phyloP scores from a whole-genome alignment of 164 flowering plant genomes.

The Santalum album region DNA sequence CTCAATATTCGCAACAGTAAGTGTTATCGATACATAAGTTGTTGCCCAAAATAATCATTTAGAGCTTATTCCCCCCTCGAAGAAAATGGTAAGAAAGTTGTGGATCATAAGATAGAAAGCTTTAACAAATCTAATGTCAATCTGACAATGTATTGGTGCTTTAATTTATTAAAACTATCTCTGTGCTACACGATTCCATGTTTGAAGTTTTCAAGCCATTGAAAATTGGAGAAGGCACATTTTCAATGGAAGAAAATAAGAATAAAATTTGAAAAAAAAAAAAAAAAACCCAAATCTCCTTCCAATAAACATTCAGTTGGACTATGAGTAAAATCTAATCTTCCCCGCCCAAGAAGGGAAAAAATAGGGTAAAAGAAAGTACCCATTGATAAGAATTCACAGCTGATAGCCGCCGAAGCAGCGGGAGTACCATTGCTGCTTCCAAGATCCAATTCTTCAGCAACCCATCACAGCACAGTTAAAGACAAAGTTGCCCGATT shows the following conservation, averaged over 20 bases:
- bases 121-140: too few species aligned
- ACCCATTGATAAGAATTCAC: constrained; percentile 29
- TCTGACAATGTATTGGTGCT: constrained; percentile 19
- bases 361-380: constrained; percentile 17
- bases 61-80: too few species aligned
- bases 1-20: too few species aligned
- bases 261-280: too few species aligned
- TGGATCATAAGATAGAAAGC: constrained; percentile 16
- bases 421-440: too few species aligned
- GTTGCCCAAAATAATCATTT: too few species aligned
- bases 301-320: constrained; percentile 15
- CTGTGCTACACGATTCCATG: constrained; percentile 19
- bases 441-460: too few species aligned
- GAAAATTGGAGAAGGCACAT: too few species aligned
- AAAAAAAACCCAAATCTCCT: constrained; percentile 16
- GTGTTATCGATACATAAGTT: too few species aligned
- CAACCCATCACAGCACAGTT: constrained; percentile 35
- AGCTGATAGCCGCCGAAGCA: too few species aligned
- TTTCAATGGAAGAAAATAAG: not conserved
- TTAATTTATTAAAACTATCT: constrained; percentile 25
- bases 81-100: constrained; percentile 14
- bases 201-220: too few species aligned
- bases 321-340: constrained; percentile 26
- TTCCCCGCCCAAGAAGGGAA: not conserved
- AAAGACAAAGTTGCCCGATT: constrained; percentile 23